Evolutionary conservation across 495 filamentous ascomycete genomes (phyloP).

Genomic region (Neurospora sublineolata): DNA sequence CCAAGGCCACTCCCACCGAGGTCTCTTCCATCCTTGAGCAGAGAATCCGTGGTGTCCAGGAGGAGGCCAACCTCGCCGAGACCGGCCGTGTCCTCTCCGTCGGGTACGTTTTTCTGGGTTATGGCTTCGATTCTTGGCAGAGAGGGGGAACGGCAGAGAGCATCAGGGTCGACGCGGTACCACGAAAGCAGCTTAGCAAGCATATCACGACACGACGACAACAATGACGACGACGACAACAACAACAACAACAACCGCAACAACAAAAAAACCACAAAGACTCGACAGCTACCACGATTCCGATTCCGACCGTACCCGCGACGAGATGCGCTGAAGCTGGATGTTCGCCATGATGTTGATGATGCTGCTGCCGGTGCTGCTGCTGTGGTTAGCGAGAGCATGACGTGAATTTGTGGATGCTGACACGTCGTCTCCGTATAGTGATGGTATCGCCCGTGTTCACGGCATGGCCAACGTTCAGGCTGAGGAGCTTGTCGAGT

Average conservation of each 20-base stretch:
- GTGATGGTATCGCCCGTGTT: conserved; percentile 99
- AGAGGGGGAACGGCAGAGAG: not conserved
- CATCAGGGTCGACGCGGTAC: not conserved
- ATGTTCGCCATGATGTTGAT: not conserved
- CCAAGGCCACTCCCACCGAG: conserved; percentile 92
- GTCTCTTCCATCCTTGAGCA: conserved; percentile 99
- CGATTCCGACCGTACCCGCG: not conserved
- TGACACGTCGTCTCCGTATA: conserved; percentile 35
- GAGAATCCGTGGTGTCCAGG: conserved; percentile 92
- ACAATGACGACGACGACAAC: not conserved
- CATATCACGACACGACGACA: not conserved
- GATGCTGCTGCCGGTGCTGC: not conserved
- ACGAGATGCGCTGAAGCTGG: not conserved
- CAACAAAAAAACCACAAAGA: not conserved
- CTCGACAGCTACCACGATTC: not conserved
- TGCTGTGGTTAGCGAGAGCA: not conserved
- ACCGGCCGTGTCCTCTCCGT: conserved; percentile 98
- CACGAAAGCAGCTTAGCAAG: not conserved
- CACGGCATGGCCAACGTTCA: conserved; percentile 99
- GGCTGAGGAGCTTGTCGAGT: conserved; percentile 99
- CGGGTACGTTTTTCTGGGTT: conserved; percentile 59
- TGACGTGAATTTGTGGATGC: conserved; percentile 11
- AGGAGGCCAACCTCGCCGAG: conserved; percentile 93
- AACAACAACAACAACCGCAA: conserved; percentile 1
- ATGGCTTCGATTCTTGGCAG: conserved; percentile 10